phyloP scores from a whole-genome alignment of 768 basidiomycete genomes.

The Artomyces pyxidatus region DNA sequence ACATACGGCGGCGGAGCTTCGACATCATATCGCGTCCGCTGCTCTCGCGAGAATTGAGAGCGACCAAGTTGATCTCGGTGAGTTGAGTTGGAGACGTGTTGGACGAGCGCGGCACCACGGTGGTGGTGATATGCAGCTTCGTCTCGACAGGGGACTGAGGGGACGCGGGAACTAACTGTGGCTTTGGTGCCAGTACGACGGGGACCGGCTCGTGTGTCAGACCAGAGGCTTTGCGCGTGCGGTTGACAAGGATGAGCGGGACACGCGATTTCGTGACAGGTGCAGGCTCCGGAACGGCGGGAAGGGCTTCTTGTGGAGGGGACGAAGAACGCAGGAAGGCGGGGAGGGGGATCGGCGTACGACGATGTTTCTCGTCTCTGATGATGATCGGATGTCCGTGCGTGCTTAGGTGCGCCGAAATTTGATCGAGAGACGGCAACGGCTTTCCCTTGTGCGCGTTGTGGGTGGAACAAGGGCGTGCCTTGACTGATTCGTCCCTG shows the following conservation, averaged over 20 bases:
- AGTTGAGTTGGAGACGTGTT: constrained; percentile 37
- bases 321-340: constrained; percentile 22
- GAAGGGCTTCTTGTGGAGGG: background rate
- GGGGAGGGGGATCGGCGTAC: constrained; percentile 24
- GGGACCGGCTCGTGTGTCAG: background rate
- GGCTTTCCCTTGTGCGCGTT: constrained; percentile 17
- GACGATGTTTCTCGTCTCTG: constrained; percentile 18
- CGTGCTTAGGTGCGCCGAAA: constrained; percentile 52
- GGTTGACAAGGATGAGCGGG: background rate
- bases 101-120: constrained; percentile 39
- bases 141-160: constrained; percentile 32
- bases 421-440: constrained; percentile 70
- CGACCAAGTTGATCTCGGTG: constrained; percentile 43
- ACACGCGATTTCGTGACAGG: background rate
- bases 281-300: background rate
- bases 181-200: constrained; percentile 9
- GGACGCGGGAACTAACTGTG: constrained; percentile 23
- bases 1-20: constrained; percentile 50
- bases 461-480: constrained; percentile 16
- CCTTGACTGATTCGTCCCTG: background rate
- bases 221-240: background rate
- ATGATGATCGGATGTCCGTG: constrained; percentile 25
- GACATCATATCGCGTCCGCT: constrained; percentile 59
- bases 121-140: constrained; percentile 40
- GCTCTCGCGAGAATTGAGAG: constrained; percentile 44